Conservation (phyloP, 805 yeast genomes). For the Yamadazyma paraphyllophila region DNA sequence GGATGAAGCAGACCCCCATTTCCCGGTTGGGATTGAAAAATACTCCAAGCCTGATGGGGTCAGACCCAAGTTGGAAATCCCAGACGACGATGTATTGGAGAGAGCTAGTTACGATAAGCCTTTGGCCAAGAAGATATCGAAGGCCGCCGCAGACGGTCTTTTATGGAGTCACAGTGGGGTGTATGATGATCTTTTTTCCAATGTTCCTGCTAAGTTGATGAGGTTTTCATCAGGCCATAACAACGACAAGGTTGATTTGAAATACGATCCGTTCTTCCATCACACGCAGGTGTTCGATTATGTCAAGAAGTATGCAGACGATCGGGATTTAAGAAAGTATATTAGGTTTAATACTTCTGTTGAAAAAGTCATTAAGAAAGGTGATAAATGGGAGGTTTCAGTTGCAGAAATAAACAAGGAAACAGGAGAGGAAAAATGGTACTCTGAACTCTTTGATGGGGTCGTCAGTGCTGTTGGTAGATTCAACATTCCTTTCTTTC, state of each 20-base stretch:
- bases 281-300: constrained; percentile 27
- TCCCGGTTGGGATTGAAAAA: constrained; percentile 20
- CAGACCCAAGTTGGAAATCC: constrained; percentile 14
- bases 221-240: constrained; percentile 30
- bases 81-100: constrained; percentile 13
- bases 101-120: constrained; percentile 19
- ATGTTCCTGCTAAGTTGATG: constrained; percentile 35
- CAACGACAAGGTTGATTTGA: constrained; percentile 8
- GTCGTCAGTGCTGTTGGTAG: constrained; percentile 64
- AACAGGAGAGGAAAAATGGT: constrained; percentile 28
- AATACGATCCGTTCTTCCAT: constrained; percentile 32
- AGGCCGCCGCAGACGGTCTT: constrained; percentile 13
- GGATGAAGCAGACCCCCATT: constrained; percentile 14
- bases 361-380: constrained; percentile 30
- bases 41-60: constrained; percentile 33
- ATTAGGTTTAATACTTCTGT: constrained; percentile 42
- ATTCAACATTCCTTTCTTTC: constrained; percentile 58
- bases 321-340: constrained; percentile 23
- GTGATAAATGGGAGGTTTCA: constrained; percentile 36
- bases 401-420: constrained; percentile 17
- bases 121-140: neutral
- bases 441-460: constrained; percentile 51
- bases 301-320: constrained; percentile 23
- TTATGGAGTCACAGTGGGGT: constrained; percentile 40
- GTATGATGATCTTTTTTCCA: constrained; percentile 37